A percentile compares a stretch with the other conserved stretches of the same genome.
phyloP scores from a whole-genome alignment of 2,329 filamentous ascomycete genomes.

The Calonectria naviculata region DNA sequence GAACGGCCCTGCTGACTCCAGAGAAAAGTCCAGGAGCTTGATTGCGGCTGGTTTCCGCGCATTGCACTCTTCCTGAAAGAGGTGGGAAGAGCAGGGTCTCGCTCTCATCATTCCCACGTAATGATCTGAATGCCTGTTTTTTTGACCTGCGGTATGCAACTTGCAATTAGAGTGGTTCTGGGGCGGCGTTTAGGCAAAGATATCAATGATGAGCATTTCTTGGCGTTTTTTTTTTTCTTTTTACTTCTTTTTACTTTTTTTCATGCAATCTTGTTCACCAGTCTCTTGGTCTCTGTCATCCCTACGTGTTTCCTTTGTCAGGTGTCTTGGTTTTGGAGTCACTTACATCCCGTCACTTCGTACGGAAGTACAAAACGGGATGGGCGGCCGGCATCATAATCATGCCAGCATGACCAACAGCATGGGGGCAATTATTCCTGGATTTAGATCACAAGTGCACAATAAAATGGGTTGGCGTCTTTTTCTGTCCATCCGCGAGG shows the following conservation, averaged over 20 bases:
- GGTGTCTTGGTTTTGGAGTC: constrained; percentile 3
- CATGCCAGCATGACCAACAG: constrained; percentile 32
- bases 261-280: background rate
- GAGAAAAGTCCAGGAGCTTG: constrained; percentile 66
- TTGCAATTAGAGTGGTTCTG: constrained; percentile 27
- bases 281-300: background rate
- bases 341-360: constrained; percentile 9
- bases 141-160: constrained; percentile 21
- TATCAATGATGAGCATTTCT: constrained; percentile 30
- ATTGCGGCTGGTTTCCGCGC: constrained; percentile 69
- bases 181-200: constrained; percentile 30
- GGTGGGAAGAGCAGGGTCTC: constrained; percentile 9
- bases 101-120: constrained; percentile 15
- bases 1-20: constrained; percentile 79
- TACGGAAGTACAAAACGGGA: constrained; percentile 25
- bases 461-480: constrained; percentile 41
- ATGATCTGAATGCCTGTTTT: constrained; percentile 15
- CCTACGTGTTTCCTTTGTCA: constrained; percentile 11
- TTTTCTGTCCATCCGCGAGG: constrained; percentile 17
- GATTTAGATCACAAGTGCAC: constrained; percentile 28
- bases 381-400: constrained; percentile 20
- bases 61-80: constrained; percentile 55
- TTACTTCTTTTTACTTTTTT: background rate
- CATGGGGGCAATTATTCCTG: constrained; percentile 19
- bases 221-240: constrained; percentile 28